phyloP scores from a whole-genome alignment of 805 yeast species.

The Ogataea thermomethanolica region DNA sequence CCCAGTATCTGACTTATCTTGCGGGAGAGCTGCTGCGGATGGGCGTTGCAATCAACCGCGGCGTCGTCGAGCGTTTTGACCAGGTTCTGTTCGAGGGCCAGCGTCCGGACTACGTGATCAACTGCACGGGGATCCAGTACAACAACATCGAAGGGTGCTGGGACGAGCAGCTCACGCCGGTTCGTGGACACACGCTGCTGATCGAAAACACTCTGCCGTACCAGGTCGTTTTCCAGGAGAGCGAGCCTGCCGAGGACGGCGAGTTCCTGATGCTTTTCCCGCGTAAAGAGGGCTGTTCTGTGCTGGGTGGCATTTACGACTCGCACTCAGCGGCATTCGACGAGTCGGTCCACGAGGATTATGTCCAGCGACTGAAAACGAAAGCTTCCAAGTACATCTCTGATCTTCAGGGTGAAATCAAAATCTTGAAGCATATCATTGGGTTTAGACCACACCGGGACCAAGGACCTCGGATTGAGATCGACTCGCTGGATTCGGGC shows the following conservation, averaged over 20 bases:
- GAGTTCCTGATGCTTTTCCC: conserved; percentile 62
- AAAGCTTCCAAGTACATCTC: conserved; percentile 51
- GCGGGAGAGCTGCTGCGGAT: conserved; percentile 38
- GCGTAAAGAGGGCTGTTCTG: conserved; percentile 62
- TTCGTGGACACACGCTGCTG: conserved; percentile 57
- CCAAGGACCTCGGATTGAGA: conserved; percentile 50
- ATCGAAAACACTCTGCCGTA: conserved; percentile 43
- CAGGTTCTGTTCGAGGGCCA: conserved; percentile 24
- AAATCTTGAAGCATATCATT: conserved; percentile 50
- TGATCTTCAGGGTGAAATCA: conserved; percentile 43
- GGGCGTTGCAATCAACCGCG: conserved; percentile 47
- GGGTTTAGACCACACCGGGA: conserved; percentile 67
- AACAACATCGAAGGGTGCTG: conserved; percentile 44
- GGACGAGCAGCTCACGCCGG: conserved; percentile 46
- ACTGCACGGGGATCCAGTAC: conserved; percentile 54
- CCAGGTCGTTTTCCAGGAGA: conserved; percentile 35
- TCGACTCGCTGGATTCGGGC: conserved; percentile 19
- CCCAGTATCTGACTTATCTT: conserved; percentile 52
- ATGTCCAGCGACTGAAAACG: conserved; percentile 41
- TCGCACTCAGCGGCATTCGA: conserved; percentile 21
- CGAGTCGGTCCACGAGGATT: conserved; percentile 41
- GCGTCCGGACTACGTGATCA: conserved; percentile 44
- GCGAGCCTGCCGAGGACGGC: conserved; percentile 31
- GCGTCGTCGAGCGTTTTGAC: conserved; percentile 42
- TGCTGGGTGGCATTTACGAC: conserved; percentile 53